phyloP scores from a whole-genome alignment of 1,284 basidiomycete genomes.

The Filobasidium uniguttulatum region DNA sequence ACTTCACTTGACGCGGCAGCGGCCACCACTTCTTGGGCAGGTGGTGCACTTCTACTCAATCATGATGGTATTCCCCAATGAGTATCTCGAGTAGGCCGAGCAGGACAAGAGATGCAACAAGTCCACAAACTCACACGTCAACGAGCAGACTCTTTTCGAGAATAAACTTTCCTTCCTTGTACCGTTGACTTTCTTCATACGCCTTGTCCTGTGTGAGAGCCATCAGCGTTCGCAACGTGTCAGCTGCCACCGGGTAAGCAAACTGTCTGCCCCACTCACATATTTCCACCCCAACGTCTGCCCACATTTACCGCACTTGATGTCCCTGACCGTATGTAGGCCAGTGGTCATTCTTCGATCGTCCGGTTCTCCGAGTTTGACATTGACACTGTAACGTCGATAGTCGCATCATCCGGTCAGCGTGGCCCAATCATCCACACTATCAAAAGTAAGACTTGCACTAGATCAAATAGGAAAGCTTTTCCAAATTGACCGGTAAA shows the following conservation, averaged over 20 bases:
- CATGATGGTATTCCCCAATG: no score
- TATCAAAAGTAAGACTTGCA: conserved; percentile 46
- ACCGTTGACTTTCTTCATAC: conserved; percentile 77
- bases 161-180: conserved; percentile 97
- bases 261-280: conserved; percentile 49
- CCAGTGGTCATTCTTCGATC: conserved; percentile 96
- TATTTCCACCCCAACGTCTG: conserved; percentile 93
- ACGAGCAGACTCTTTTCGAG: conserved; percentile 47
- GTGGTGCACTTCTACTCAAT: no score
- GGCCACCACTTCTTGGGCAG: no score
- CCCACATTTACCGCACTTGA: conserved; percentile 79
- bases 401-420: no score
- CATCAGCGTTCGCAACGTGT: no score
- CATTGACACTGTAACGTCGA: conserved; percentile 70
- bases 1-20: no score
- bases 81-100: no score
- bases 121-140: no score
- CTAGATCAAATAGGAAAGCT: conserved; percentile 81
- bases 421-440: conserved; percentile 52
- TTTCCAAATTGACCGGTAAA: conserved; percentile 91
- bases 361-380: conserved; percentile 69
- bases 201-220: conserved; percentile 60
- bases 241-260: conserved; percentile 2
- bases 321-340: conserved; percentile 87
- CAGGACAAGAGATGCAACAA: no score